phyloP scores from a whole-genome alignment of 805 yeast genomes.

The Hanseniaspora opuntiae region DNA sequence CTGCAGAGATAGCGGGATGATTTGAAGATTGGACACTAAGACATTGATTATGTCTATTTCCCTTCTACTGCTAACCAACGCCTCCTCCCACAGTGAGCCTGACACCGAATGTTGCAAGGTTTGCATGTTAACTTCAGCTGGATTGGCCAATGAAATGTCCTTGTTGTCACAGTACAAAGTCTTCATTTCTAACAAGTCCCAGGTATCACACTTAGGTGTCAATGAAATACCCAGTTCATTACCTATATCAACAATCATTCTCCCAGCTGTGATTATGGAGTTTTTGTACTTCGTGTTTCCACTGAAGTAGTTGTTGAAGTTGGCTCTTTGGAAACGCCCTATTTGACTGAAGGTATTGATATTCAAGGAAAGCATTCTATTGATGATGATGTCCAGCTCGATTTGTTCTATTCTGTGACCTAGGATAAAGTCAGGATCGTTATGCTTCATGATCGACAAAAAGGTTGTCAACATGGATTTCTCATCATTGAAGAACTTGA shows the following conservation, averaged over 20 bases:
- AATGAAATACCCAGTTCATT: constrained; percentile 91
- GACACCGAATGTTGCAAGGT: constrained; percentile 54
- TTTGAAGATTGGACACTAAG: constrained; percentile 69
- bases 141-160: constrained; percentile 27
- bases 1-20: constrained; percentile 77
- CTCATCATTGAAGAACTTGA: constrained; percentile 59
- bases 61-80: constrained; percentile 51
- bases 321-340: constrained; percentile 67
- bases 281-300: constrained; percentile 40
- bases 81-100: constrained; percentile 51
- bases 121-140: constrained; percentile 58
- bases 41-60: constrained; percentile 63
- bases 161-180: constrained; percentile 58
- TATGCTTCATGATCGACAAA: constrained; percentile 51
- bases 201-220: constrained; percentile 81
- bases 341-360: constrained; percentile 67
- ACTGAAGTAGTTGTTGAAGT: constrained; percentile 67
- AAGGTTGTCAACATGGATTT: constrained; percentile 60
- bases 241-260: constrained; percentile 81
- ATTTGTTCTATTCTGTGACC: constrained; percentile 79
- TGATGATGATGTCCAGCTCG: constrained; percentile 65
- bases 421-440: constrained; percentile 83
- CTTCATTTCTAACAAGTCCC: constrained; percentile 89
- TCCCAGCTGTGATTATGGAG: constrained; percentile 65
- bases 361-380: constrained; percentile 61